Percentiles rank a stretch among this genome's conserved stretches.
phyloP scores from a whole-genome alignment of 2,329 filamentous ascomycete species.

The Cercospora zeina region DNA sequence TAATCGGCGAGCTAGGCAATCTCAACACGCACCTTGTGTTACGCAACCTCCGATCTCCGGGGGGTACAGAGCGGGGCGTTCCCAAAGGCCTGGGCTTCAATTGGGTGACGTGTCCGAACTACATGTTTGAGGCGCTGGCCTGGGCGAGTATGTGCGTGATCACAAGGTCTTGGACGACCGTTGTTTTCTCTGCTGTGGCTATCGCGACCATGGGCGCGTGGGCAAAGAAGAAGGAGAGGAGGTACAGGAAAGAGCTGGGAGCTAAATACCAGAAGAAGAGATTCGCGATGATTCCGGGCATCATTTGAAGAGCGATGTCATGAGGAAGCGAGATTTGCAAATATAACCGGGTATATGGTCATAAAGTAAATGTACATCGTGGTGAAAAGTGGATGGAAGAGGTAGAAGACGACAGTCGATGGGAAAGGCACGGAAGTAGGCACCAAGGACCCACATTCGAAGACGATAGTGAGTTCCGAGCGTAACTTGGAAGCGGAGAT shows the following conservation, averaged over 20 bases:
- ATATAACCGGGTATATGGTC: background rate
- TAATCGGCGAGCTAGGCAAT: slow-evolving; percentile 78
- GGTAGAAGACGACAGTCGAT: background rate
- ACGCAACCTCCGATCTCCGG: slow-evolving; percentile 71
- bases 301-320: slow-evolving; percentile 55
- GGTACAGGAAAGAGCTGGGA: slow-evolving; percentile 86
- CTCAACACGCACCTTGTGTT: slow-evolving; percentile 77
- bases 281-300: slow-evolving; percentile 75
- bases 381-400: background rate
- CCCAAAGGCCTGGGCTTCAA: slow-evolving; percentile 81
- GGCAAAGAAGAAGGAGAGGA: slow-evolving; percentile 88
- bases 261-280: slow-evolving; percentile 95
- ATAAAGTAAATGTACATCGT: background rate
- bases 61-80: slow-evolving; percentile 84
- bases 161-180: slow-evolving; percentile 74
- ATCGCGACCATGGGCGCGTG: slow-evolving; percentile 78
- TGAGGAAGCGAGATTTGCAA: background rate
- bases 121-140: slow-evolving; percentile 85
- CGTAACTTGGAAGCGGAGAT: too few species aligned
- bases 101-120: slow-evolving; percentile 93
- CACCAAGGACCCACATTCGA: background rate
- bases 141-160: slow-evolving; percentile 83
- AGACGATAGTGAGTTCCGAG: too few species aligned
- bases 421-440: background rate
- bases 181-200: slow-evolving; percentile 73